These are phyloP conservation scores for Leucocoprinus birnbaumii DNA, from an alignment of 768 basidiomycete species.

Conservation along the genomic window DNA sequence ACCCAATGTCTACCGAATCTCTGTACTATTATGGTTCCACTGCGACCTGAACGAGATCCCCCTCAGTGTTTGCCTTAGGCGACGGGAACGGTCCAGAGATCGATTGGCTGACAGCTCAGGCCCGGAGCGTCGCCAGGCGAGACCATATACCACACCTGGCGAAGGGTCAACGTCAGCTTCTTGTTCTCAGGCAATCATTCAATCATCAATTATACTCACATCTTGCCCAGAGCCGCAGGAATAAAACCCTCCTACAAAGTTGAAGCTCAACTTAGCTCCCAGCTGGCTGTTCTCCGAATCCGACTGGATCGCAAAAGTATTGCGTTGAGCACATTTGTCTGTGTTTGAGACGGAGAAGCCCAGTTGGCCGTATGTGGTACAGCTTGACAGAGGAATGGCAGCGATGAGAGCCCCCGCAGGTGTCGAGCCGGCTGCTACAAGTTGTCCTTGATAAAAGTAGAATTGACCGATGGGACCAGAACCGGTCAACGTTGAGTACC, in stretches of 20 bases:
- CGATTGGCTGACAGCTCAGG: slow-evolving; percentile 15
- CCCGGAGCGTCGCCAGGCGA: slow-evolving; percentile 15
- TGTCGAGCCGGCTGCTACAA: slow-evolving; percentile 18
- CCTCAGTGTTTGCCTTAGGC: too few species aligned
- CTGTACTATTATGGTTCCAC: too few species aligned
- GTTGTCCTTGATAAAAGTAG: slow-evolving; percentile 28
- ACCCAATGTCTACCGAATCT: too few species aligned
- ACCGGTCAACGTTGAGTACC: slow-evolving; percentile 23
- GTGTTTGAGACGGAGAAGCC: slow-evolving; percentile 23
- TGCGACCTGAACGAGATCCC: too few species aligned
- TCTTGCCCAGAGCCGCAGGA: slow-evolving; percentile 23
- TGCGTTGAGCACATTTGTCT: slow-evolving; percentile 29
- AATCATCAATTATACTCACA: slow-evolving; percentile 17
- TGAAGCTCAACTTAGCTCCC: slow-evolving; percentile 24
- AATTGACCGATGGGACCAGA: slow-evolving; percentile 24
- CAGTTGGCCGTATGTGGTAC: slow-evolving; percentile 24
- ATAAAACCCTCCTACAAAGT: slow-evolving; percentile 27
- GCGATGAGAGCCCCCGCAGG: slow-evolving; percentile 18
- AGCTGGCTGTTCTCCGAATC: slow-evolving; percentile 27
- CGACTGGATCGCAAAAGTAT: slow-evolving; percentile 24
- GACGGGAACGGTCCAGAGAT: slow-evolving; percentile 21
- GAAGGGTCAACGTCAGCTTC: too few species aligned
- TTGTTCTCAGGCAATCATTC: too few species aligned
- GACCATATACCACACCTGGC: slow-evolving; percentile 25
- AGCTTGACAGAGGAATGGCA: slow-evolving; percentile 19